These are phyloP conservation scores for Tetrapisispora fleetii DNA, from an alignment of 805 yeast species.

Conservation along the genomic window DNA sequence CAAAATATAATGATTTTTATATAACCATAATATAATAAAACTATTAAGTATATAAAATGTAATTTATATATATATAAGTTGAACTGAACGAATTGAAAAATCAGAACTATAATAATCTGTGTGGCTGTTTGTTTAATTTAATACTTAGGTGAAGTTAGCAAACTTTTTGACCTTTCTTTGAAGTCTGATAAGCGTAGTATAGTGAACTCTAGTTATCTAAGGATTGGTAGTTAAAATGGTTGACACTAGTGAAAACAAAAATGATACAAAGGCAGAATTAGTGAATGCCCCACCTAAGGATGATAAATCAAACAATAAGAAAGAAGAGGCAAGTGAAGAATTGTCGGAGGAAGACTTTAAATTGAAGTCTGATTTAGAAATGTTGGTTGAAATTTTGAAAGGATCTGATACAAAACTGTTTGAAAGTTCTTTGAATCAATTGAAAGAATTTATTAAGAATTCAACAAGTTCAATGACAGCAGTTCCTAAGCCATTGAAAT, in stretches of 20 bases:
- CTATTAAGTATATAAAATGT: background rate
- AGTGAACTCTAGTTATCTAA: background rate
- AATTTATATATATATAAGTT: background rate
- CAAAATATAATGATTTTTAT: conserved; percentile 1
- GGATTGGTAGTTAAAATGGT: background rate
- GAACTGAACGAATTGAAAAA: too few relatives aligned
- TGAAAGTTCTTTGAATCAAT: conserved; percentile 49
- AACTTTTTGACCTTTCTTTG: background rate
- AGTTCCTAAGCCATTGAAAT: conserved; percentile 96
- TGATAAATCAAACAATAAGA: conserved; percentile 4
- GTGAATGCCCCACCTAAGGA: background rate
- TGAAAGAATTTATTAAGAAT: conserved; percentile 74
- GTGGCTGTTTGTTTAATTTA: too few relatives aligned
- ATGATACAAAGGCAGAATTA: conserved; percentile 2
- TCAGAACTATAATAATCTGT: too few relatives aligned
- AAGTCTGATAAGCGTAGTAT: background rate
- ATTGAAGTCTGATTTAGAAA: conserved; percentile 76
- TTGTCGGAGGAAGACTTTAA: conserved; percentile 88
- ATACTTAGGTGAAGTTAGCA: too few relatives aligned
- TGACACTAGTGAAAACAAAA: background rate
- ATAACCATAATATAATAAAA: background rate
- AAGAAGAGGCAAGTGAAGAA: conserved; percentile 46
- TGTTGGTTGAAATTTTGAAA: conserved; percentile 68
- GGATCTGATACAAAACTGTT: conserved; percentile 43
- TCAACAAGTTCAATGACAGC: conserved; percentile 99